These are phyloP conservation scores for Limonium bicolor DNA, from an alignment of 148 eudicot species.

Conservation along the genomic window DNA sequence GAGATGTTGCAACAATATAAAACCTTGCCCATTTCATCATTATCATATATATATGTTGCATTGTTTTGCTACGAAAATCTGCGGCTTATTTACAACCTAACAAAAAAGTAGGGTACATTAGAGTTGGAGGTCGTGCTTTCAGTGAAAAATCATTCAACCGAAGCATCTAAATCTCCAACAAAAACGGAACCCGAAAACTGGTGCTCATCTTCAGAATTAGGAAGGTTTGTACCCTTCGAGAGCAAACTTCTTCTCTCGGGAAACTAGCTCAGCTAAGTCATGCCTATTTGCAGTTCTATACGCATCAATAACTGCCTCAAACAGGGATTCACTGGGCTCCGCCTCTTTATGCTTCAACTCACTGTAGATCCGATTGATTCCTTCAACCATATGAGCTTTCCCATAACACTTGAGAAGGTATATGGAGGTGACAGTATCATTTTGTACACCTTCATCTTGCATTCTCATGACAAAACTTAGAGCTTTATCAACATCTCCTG, in stretches of 20 bases:
- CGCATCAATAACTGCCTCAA: slow-evolving; percentile 47
- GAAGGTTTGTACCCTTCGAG: slow-evolving; percentile 13
- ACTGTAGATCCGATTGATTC: slow-evolving; percentile 51
- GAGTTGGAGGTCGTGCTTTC: no score
- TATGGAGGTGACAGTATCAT: slow-evolving; percentile 48
- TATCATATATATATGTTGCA: no score
- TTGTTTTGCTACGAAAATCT: no score
- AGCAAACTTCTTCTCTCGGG: slow-evolving; percentile 46
- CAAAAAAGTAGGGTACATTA: no score
- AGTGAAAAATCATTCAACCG: not conserved
- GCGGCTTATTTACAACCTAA: no score
- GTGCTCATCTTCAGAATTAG: slow-evolving; percentile 5
- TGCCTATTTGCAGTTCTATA: slow-evolving; percentile 36
- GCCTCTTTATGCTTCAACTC: slow-evolving; percentile 38
- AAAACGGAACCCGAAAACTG: slow-evolving; percentile 29
- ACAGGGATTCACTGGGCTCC: slow-evolving; percentile 47
- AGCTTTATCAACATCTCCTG: slow-evolving; percentile 51
- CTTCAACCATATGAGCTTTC: slow-evolving; percentile 66
- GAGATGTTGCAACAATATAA: no score
- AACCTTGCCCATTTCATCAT: no score
- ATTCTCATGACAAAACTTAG: slow-evolving; percentile 58
- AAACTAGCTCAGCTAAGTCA: slow-evolving; percentile 64
- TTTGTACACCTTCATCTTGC: slow-evolving; percentile 62
- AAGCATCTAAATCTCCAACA: slow-evolving; percentile 19
- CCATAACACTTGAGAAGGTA: slow-evolving; percentile 67